Percentiles rank a stretch among this genome's conserved stretches.
Evolutionary conservation across 2,329 filamentous ascomycete species (phyloP).

Genomic region (Huntiella moniliformis): DNA sequence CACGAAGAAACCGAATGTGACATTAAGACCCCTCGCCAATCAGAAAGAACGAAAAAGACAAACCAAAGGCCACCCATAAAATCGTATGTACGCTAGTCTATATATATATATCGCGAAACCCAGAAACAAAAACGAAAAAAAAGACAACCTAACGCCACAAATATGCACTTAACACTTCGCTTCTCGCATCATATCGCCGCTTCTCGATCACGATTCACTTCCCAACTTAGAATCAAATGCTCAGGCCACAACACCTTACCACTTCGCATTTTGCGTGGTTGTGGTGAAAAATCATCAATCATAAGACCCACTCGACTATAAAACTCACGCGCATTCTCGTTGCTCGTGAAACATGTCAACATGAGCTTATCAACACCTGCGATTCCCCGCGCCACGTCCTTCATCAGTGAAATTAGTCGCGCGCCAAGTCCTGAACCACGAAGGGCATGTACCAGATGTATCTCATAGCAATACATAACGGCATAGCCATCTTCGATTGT

Average conservation of each 20-base stretch:
- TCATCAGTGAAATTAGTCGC: constrained; percentile 38
- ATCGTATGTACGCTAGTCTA: no score
- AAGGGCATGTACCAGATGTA: constrained; percentile 42
- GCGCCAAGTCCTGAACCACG: constrained; percentile 45
- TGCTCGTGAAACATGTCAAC: constrained; percentile 53
- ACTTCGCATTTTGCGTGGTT: constrained; percentile 31
- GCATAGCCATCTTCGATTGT: constrained; percentile 45
- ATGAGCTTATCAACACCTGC: constrained; percentile 44
- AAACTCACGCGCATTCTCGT: constrained; percentile 36
- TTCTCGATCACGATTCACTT: constrained; percentile 5
- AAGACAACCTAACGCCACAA: neutral
- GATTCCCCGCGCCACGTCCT: constrained; percentile 33
- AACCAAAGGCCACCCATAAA: no score
- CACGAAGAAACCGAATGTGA: no score
- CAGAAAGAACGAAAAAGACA: no score
- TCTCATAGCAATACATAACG: constrained; percentile 63
- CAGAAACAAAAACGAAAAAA: neutral
- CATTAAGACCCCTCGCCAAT: no score
- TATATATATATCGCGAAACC: neutral
- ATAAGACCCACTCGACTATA: constrained; percentile 42
- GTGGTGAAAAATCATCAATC: constrained; percentile 36
- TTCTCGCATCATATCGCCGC: neutral
- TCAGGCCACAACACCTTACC: constrained; percentile 35
- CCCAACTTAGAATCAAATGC: constrained; percentile 41
- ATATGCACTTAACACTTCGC: no score